Evolutionary conservation across 768 basidiomycete species (phyloP), one percentile per base, ranked within the genome.

Genomic region (Roridomyces roridus): DNA sequence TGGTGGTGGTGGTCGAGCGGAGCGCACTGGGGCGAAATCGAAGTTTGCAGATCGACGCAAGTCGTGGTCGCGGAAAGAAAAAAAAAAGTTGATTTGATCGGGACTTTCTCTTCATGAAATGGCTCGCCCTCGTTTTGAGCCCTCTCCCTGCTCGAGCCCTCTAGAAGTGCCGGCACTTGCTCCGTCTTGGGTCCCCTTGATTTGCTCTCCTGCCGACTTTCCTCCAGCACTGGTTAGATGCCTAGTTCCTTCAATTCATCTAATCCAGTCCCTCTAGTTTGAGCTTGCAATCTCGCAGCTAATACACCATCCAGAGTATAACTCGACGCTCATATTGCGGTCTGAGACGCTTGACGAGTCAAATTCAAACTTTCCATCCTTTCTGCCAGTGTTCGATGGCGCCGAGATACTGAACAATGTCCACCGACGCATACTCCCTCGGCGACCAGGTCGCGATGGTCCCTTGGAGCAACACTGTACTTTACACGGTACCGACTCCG

Each of bases 221-320:
- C 55, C 77, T 0, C 34, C 66, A 21, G 68, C 72, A 28, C 59
- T 80, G 25, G 79, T 79, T 60, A 64, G 77, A 20, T 24, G 23
- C 3, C 11, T 36, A 20, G 55, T 31, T 24, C 15, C 34, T n/a
- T 54, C 43, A 10, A 47, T 6, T 44, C 7, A 49, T 37, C 37
- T n/a, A 64, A 51, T 40, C 36, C 37, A 59, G 46, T 39, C 28
- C 63, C 31, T 29, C 23, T 44, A 94, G 92, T 97, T 97, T 67
- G 84, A 89, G 61, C 67, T 70, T 1, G 91, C 90, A 0, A 70
- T 89, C 28, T 82, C 81, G 23, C 89, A 92, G 59, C 77, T 96
- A 17, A 77, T 94, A 7, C 82, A 90, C 34, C 94, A 96, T 67
- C 96, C 96, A 6, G 96, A 98, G 67, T 92, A 93, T 69, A 96